Evolutionary conservation across 352 stramenopile species (phyloP), one percentile per base, ranked within the genome.

Genomic region (Phytophthora chlamydospora): DNA sequence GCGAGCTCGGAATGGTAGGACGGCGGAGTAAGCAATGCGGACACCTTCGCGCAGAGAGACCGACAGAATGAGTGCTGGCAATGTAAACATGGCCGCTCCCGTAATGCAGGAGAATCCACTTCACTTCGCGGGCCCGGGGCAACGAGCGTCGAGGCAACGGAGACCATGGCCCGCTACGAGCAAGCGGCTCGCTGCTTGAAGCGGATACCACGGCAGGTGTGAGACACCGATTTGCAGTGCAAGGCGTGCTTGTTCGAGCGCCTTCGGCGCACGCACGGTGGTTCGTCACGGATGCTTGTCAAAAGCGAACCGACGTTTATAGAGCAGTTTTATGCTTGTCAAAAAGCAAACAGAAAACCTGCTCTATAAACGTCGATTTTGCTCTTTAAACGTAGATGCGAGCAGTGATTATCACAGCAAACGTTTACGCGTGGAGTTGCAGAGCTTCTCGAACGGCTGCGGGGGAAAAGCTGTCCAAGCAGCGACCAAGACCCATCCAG

Each of bases 81-180:
- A 17, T 47, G 41, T 33, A 48, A 48, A 35, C 41, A 16, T 13
- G 41, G 17, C 16, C 5, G 41, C 33, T 24, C 12, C 33, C 41
- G 41, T 35, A 24, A 48, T 34, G 21, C 40, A 8, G 40, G 3
- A 46, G 40, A 48, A 48, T 48, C 41, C 11, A 48, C 41, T 21
- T 24, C 21, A 13, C 21, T 7, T 33, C n/a, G 17, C 9, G 41
- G 16, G 7, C 14, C 8, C 8, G 39, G 6, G 17, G 29, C 10
- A 44, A 44, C 8, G 39, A 24, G 39, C 14, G 39, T 2, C 7
- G 6, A 1, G n/a, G 13, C 2, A 45, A 31, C n/a, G n/a, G 12
- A 29, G 39, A 45, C 9, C 8, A 31, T 11, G 16, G 3, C n/a
- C n/a, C n/a, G n/a, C n/a, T n/a, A 12, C 10, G 40, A 8, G n/a